Percentiles rank a stretch among this genome's conserved stretches.
phyloP scores from a whole-genome alignment of 129 eudicot species.

The Lonicera japonica region DNA sequence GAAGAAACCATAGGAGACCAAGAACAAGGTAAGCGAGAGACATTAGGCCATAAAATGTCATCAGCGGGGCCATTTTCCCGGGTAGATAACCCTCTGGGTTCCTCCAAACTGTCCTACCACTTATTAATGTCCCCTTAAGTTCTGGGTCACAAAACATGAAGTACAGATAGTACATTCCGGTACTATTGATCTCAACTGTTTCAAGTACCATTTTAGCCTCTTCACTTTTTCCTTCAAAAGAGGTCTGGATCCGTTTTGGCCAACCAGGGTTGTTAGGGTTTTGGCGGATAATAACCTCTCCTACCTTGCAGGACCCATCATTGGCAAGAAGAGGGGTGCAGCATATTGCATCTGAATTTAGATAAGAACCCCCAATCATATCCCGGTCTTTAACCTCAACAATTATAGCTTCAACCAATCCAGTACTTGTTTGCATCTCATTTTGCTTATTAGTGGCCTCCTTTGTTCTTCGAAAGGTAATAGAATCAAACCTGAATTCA shows the following conservation, averaged over 20 bases:
- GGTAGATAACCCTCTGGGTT: conserved; percentile 84
- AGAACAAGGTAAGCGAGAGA: conserved; percentile 71
- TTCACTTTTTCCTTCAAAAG: conserved; percentile 58
- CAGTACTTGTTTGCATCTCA: conserved; percentile 74
- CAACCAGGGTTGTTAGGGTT: conserved; percentile 66
- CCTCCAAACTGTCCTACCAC: conserved; percentile 88
- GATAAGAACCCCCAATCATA: conserved; percentile 63
- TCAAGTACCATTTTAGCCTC: conserved; percentile 54
- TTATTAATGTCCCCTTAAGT: conserved; percentile 58
- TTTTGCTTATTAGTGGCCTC: conserved; percentile 67
- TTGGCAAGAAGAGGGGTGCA: conserved; percentile 70
- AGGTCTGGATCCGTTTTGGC: conserved; percentile 64
- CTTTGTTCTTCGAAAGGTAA: conserved; percentile 60
- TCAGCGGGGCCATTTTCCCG: conserved; percentile 76
- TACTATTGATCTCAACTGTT: conserved; percentile 60
- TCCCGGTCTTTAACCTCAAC: conserved; percentile 79
- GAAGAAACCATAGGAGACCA: conserved; percentile 77
- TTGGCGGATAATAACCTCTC: conserved; percentile 73
- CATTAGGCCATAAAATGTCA: conserved; percentile 83
- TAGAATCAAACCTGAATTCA: conserved; percentile 65
- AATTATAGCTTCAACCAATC: conserved; percentile 71
- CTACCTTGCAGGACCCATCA: conserved; percentile 80
- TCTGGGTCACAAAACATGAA: conserved; percentile 72
- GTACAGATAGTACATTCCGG: conserved; percentile 87
- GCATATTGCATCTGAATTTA: conserved; percentile 62